A percentile compares a stretch with the other conserved stretches of the same genome.
phyloP scores from a whole-genome alignment of 768 basidiomycete species.

The Panaeolus cyanescens region DNA sequence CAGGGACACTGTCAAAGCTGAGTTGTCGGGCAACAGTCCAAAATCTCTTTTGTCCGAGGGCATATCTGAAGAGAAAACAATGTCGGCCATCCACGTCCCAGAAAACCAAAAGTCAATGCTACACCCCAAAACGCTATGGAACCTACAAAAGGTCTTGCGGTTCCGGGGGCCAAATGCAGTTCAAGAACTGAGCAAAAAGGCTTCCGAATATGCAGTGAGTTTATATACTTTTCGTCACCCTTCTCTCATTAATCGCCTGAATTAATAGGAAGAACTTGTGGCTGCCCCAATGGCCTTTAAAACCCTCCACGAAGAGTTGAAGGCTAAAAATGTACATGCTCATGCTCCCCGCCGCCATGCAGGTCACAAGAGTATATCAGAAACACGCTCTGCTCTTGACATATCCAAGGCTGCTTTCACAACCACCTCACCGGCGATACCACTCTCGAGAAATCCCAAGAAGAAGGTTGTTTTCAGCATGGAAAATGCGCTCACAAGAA shows the following conservation, averaged over 20 bases:
- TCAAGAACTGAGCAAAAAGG: constrained; percentile 53
- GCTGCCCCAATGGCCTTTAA: constrained; percentile 62
- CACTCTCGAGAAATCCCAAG: constrained; percentile 22
- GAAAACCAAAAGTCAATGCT: constrained; percentile 36
- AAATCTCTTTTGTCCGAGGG: constrained; percentile 34
- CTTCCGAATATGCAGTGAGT: constrained; percentile 68
- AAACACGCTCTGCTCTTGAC: constrained; percentile 53
- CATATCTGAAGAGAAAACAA: constrained; percentile 39
- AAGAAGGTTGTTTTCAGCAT: constrained; percentile 32
- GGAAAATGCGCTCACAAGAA: constrained; percentile 22
- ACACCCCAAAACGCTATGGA: constrained; percentile 70
- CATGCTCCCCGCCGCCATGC: constrained; percentile 40
- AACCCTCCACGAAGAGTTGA: constrained; percentile 45
- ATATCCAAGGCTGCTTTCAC: constrained; percentile 57
- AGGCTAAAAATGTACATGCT: constrained; percentile 31
- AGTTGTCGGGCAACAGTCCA: constrained; percentile 49
- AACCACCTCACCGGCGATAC: constrained; percentile 19
- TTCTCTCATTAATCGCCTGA: constrained; percentile 10
- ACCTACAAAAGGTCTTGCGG: constrained; percentile 71
- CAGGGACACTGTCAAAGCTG: constrained; percentile 71
- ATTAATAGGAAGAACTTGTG: constrained; percentile 61
- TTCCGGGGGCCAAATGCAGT: constrained; percentile 54
- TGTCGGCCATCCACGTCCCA: constrained; percentile 39
- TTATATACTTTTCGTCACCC: neutral
- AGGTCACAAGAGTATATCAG: constrained; percentile 61